phyloP scores from a whole-genome alignment of 1,139 yeast genomes.

The Barnettozyma hawaiiensis region DNA sequence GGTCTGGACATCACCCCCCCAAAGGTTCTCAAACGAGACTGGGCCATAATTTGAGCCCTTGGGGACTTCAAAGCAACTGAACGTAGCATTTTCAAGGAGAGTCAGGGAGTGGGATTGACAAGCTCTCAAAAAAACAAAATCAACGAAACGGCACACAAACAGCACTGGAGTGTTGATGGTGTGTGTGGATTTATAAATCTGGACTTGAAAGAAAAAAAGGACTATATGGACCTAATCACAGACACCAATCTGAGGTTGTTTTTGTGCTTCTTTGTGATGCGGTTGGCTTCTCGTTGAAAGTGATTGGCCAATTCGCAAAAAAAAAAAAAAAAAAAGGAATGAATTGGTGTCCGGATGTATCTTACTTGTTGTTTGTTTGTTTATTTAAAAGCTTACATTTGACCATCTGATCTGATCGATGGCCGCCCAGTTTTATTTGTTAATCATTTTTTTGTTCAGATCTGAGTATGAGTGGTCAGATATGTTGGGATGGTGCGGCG shows the following conservation, averaged over 20 bases:
- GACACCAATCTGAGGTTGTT: neutral
- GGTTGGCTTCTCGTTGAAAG: neutral
- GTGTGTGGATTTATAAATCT: neutral
- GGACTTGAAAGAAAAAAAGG: neutral
- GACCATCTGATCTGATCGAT: too few relatives aligned
- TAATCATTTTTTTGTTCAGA: too few relatives aligned
- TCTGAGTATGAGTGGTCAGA: too few relatives aligned
- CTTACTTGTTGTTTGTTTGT: too few relatives aligned
- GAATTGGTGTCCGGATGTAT: conserved; percentile 1
- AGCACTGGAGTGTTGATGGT: neutral
- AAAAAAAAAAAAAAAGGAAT: neutral
- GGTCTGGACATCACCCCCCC: neutral
- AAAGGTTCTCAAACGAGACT: neutral
- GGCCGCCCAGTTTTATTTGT: too few relatives aligned
- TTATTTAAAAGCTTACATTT: too few relatives aligned
- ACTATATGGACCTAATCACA: neutral
- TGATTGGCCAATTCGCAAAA: neutral
- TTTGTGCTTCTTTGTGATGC: neutral
- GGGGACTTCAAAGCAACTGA: conserved; percentile 4
- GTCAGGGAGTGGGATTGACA: neutral
- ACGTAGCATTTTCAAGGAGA: conserved; percentile 7
- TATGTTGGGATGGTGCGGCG: neutral
- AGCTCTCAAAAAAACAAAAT: neutral
- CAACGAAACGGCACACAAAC: neutral
- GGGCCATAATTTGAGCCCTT: conserved; percentile 4